A percentile compares a stretch with the other conserved stretches of the same genome.
Conservation (phyloP, 345 rosid species). For the Geranium rotundifolium region DNA sequence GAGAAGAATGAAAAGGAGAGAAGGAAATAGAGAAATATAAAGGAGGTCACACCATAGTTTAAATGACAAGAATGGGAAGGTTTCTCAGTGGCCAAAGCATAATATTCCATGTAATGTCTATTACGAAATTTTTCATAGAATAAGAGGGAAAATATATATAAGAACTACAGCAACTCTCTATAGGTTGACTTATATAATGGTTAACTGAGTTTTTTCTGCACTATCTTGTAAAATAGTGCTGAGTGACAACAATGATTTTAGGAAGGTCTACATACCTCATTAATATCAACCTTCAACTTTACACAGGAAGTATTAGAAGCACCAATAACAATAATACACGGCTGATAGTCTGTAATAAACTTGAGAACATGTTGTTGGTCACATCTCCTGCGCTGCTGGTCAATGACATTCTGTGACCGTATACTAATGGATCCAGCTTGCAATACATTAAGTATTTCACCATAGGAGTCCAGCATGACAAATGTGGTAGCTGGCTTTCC, state of each 20-base stretch:
- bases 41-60: too few species aligned
- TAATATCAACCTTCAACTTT: conserved; percentile 76
- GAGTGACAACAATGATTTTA: not conserved
- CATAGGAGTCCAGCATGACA: conserved; percentile 92
- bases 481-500: conserved; percentile 93
- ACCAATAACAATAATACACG: conserved; percentile 88
- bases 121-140: too few species aligned
- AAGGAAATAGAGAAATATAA: too few species aligned
- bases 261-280: conserved; percentile 39
- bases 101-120: too few species aligned
- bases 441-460: conserved; percentile 92
- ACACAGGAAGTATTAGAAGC: conserved; percentile 86
- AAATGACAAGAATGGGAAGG: too few species aligned
- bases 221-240: conserved; percentile 71
- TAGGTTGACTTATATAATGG: too few species aligned
- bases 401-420: conserved; percentile 75
- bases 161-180: too few species aligned
- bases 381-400: conserved; percentile 80
- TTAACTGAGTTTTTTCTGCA: conserved; percentile 7
- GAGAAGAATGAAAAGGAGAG: too few species aligned
- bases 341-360: conserved; percentile 93
- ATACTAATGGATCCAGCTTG: conserved; percentile 64
- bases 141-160: too few species aligned
- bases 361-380: conserved; percentile 85
- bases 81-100: too few species aligned